Evolutionary conservation across 192 early-diverging fungal species (phyloP).

Genomic region (Coemansia sp.): DNA sequence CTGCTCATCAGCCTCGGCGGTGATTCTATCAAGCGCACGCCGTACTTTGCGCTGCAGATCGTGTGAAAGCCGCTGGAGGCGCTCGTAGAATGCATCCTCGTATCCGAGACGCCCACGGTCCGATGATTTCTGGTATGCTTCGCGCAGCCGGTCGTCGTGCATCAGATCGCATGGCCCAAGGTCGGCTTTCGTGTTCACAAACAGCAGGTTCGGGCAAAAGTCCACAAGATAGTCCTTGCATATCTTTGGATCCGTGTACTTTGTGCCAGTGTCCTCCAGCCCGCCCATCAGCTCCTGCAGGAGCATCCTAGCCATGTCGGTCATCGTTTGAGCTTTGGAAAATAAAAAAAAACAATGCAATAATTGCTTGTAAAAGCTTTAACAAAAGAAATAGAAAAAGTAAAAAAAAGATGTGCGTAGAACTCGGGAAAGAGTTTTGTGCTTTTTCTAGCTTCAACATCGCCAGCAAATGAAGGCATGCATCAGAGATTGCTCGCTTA

Average conservation of each 20-base stretch:
- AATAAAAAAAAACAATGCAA: background rate
- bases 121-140: constrained; percentile 58
- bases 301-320: constrained; percentile 53
- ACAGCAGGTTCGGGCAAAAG: constrained; percentile 79
- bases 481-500: background rate
- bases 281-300: constrained; percentile 56
- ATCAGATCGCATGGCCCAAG: constrained; percentile 69
- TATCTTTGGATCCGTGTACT: constrained; percentile 53
- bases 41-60: constrained; percentile 74
- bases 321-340: constrained; percentile 20
- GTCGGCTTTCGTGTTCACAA: constrained; percentile 86
- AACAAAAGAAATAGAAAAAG: background rate
- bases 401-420: background rate
- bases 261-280: constrained; percentile 42
- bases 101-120: constrained; percentile 72
- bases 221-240: constrained; percentile 81
- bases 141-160: constrained; percentile 79
- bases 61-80: constrained; percentile 61
- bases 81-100: constrained; percentile 71
- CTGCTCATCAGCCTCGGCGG: constrained; percentile 65
- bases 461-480: background rate
- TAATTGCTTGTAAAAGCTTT: background rate
- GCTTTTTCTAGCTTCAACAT: background rate
- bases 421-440: too few species aligned
- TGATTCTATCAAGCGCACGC: constrained; percentile 67